phyloP scores from a whole-genome alignment of 345 rosid genomes.

The Angophora floribunda region DNA sequence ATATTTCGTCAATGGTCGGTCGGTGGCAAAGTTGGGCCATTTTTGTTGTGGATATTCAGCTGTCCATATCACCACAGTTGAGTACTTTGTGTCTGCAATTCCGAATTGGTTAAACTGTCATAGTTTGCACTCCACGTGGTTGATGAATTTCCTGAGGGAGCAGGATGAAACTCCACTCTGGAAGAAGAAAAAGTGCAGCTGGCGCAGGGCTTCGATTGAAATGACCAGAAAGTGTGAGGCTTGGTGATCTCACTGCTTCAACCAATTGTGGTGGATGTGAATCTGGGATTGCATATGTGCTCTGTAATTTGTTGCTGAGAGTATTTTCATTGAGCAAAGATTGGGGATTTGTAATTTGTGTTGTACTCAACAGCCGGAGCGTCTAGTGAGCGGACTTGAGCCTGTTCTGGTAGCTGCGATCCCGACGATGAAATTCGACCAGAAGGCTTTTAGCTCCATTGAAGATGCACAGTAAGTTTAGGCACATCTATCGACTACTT shows the following conservation, averaged over 20 bases:
- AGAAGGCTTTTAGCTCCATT: constrained; percentile 28
- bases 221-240: neutral
- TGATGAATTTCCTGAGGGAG: neutral
- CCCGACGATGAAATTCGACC: constrained; percentile 46
- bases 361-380: constrained; percentile 28
- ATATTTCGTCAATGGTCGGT: neutral
- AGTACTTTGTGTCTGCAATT: neutral
- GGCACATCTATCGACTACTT: neutral
- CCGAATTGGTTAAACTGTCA: neutral
- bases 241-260: neutral
- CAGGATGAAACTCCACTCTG: neutral
- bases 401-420: constrained; percentile 58
- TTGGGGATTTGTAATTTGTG: neutral
- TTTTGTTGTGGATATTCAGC: neutral
- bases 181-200: neutral
- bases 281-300: neutral
- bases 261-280: neutral
- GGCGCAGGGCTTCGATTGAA: neutral
- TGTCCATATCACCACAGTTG: neutral
- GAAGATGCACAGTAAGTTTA: constrained; percentile 58
- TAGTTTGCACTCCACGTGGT: neutral
- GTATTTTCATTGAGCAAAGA: neutral
- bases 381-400: constrained; percentile 32
- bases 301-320: neutral
- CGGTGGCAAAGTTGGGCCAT: neutral